phyloP scores from a whole-genome alignment of 257 asterid species.

The Salvia miltiorrhiza region DNA sequence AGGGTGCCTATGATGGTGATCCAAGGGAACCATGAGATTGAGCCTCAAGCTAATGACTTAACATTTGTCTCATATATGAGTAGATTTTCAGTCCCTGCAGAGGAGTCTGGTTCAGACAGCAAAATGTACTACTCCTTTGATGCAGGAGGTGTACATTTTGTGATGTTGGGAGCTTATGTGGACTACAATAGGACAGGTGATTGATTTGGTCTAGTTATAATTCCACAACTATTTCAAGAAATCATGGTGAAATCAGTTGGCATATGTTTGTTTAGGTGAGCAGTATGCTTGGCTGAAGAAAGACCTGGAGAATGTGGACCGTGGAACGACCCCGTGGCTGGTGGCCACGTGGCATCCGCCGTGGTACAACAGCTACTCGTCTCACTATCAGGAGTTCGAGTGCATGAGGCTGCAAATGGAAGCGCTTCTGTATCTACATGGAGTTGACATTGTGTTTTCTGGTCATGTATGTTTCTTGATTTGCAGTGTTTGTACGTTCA shows the following conservation, averaged over 20 bases:
- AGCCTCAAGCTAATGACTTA: constrained; percentile 54
- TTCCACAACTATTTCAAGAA: background rate
- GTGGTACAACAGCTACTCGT: constrained; percentile 83
- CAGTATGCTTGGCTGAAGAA: constrained; percentile 75
- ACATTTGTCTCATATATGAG: constrained; percentile 58
- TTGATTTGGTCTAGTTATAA: background rate
- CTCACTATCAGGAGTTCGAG: constrained; percentile 88
- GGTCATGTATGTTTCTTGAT: constrained; percentile 64
- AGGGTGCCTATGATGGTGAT: constrained; percentile 84
- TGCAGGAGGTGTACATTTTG: constrained; percentile 77
- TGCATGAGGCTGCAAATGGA: constrained; percentile 95
- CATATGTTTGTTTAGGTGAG: constrained; percentile 39
- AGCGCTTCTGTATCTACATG: constrained; percentile 47
- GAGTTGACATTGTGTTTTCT: constrained; percentile 69
- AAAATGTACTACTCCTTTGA: constrained; percentile 79
- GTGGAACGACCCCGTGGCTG: constrained; percentile 69
- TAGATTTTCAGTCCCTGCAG: constrained; percentile 74
- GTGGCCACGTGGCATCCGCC: constrained; percentile 90
- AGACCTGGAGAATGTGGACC: constrained; percentile 54
- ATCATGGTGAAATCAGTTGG: background rate
- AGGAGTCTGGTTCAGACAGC: constrained; percentile 63
- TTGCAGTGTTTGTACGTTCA: no score
- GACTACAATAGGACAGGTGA: constrained; percentile 62
- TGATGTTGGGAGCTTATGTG: constrained; percentile 82
- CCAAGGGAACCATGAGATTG: constrained; percentile 94